phyloP scores from a whole-genome alignment of 306 rosid species.

The Dryas octopetala region DNA sequence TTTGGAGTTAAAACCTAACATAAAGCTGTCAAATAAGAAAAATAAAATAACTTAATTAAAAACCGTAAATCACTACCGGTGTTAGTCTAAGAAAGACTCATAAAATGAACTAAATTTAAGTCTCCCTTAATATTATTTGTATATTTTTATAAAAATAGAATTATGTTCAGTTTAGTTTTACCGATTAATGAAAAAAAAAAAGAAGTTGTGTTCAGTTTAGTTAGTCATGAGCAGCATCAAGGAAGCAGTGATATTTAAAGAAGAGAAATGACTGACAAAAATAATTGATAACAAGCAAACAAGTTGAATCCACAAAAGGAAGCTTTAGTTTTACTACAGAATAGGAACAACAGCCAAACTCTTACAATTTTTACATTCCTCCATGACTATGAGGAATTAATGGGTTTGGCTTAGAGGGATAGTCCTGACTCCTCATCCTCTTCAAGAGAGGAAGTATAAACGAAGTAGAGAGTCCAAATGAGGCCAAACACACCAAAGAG shows the following conservation, averaged over 20 bases:
- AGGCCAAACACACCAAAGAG: constrained; percentile 72
- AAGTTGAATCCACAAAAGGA: constrained; percentile 10
- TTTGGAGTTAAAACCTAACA: too few species aligned
- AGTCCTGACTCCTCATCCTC: constrained; percentile 96
- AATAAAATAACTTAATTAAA: too few species aligned
- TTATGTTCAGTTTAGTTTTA: too few species aligned
- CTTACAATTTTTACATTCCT: constrained; percentile 38
- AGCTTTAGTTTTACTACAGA: constrained; percentile 31
- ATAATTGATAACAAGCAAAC: constrained; percentile 21
- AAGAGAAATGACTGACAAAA: constrained; percentile 5
- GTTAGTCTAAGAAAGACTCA: too few species aligned
- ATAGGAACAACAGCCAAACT: constrained; percentile 20
- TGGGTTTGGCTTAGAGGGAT: constrained; percentile 51
- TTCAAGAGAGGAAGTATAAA: constrained; percentile 66
- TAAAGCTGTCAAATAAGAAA: too few species aligned
- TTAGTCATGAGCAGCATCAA: not conserved
- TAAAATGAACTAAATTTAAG: too few species aligned
- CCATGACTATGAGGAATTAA: not conserved
- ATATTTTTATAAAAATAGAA: too few species aligned
- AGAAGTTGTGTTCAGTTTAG: too few species aligned
- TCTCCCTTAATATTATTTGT: too few species aligned
- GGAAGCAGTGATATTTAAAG: not conserved
- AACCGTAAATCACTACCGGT: too few species aligned
- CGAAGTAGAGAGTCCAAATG: constrained; percentile 58
- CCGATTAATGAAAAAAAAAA: too few species aligned